Conservation (phyloP, 2,329 filamentous ascomycete species). For the Beauveria varroae region DNA sequence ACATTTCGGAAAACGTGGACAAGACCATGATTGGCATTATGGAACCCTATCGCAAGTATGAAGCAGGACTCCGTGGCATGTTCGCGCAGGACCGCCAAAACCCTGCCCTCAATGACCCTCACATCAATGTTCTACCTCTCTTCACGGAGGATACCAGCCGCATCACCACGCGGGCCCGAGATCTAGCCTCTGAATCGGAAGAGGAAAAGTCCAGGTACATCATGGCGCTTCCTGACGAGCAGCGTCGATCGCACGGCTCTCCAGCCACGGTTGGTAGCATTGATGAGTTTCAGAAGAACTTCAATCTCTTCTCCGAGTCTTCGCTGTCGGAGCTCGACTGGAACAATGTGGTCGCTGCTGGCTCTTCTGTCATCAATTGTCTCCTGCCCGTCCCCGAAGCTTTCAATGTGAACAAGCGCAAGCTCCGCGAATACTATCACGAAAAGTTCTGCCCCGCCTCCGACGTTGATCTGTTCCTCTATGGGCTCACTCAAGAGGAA, state of each 20-base stretch:
- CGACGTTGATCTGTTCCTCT: slow-evolving; percentile 81
- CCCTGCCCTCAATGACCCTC: slow-evolving; percentile 45
- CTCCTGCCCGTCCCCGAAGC: slow-evolving; percentile 62
- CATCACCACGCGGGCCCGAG: slow-evolving; percentile 55
- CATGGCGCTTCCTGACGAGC: slow-evolving; percentile 55
- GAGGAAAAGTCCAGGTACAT: slow-evolving; percentile 59
- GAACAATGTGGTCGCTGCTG: slow-evolving; percentile 74
- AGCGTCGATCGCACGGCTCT: slow-evolving; percentile 54
- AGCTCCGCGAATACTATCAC: slow-evolving; percentile 68
- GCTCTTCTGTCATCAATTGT: slow-evolving; percentile 73
- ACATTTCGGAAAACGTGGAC: slow-evolving; percentile 48
- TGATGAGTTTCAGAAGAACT: slow-evolving; percentile 69
- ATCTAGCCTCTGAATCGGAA: slow-evolving; percentile 48
- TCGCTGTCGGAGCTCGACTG: slow-evolving; percentile 70
- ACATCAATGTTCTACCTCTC: slow-evolving; percentile 59
- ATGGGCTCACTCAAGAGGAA: slow-evolving; percentile 68
- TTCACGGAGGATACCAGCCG: slow-evolving; percentile 50
- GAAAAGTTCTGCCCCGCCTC: slow-evolving; percentile 74
- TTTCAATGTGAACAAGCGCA: slow-evolving; percentile 54
- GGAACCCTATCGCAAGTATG: slow-evolving; percentile 59
- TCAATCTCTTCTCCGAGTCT: slow-evolving; percentile 74
- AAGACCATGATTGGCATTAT: slow-evolving; percentile 51
- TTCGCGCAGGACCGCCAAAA: slow-evolving; percentile 63
- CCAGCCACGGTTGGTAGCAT: slow-evolving; percentile 61
- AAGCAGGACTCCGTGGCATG: slow-evolving; percentile 56